These are phyloP conservation scores for Candida chauliodis DNA, from an alignment of 805 yeast species.

Conservation along the genomic window DNA sequence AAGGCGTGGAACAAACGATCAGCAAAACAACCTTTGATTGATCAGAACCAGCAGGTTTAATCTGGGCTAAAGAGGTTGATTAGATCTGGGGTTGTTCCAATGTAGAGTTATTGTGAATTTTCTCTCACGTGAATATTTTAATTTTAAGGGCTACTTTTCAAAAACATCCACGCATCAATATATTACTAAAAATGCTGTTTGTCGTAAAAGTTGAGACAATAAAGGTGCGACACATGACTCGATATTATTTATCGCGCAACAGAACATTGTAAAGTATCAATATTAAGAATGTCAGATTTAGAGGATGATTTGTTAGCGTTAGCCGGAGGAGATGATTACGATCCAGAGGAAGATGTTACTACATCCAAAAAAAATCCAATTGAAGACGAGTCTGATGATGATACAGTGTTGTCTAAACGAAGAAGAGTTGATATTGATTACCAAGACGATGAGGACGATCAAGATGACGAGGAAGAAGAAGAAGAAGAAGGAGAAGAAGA, in stretches of 20 bases:
- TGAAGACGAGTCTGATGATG: constrained; percentile 8
- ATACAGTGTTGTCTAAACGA: constrained; percentile 11
- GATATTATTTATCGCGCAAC: neutral
- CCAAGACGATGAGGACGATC: constrained; percentile 25
- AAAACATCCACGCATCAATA: constrained; percentile 1
- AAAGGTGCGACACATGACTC: neutral
- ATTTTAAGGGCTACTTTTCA: neutral
- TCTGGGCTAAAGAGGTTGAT: too few relatives aligned
- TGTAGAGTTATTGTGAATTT: neutral
- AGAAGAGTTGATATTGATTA: constrained; percentile 13
- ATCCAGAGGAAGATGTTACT: constrained; percentile 24
- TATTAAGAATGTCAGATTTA: constrained; percentile 61
- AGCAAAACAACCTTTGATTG: too few relatives aligned
- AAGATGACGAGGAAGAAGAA: constrained; percentile 25
- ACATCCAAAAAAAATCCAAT: constrained; percentile 1
- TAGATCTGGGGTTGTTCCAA: neutral
- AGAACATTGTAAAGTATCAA: neutral
- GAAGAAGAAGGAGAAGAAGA: constrained; percentile 31
- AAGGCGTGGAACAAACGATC: too few relatives aligned
- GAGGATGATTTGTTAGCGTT: constrained; percentile 95
- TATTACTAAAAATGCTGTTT: neutral
- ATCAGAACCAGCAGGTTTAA: too few relatives aligned
- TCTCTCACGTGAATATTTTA: constrained; percentile 2
- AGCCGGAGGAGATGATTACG: constrained; percentile 59
- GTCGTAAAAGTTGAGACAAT: neutral